Base-by-base conservation (phyloP, 1,284 basidiomycete species). In the Athelia sp. region DNA sequence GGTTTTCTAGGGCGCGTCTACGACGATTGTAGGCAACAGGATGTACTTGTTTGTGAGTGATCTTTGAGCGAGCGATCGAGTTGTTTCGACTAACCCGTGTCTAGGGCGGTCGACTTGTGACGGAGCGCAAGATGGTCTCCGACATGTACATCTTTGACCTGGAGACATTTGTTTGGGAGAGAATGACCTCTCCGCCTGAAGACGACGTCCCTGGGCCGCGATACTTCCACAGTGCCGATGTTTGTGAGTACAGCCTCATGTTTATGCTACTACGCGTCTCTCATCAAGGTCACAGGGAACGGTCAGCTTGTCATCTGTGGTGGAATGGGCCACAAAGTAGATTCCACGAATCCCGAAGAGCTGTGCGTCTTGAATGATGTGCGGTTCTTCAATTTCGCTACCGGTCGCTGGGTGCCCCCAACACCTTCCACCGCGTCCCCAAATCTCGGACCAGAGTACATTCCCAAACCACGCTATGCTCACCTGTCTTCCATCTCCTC, bases 171-270 rank as follows among this genome's bases (percentile, higher is more conserved):
- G 69, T 73, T 15, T 97, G 93, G 93, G 79, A 85, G 56, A 82
- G 74, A 60, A 65, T 93, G 4, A 66, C 71, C 2, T 76, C 82
- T n/a, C 75, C 70, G 47, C 70, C 76, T 0, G 84, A 87, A 46
- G 84, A 87, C 58, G 77, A 84, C 46, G 68, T 82, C 17, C 90
- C 92, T 0, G 76, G 81, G 46, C 79, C 90, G 31, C 80, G 92
- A 43, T 97, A 96, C 65, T 96, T 96, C 61, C 93, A 96, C 66
- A 92, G 90, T 52, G 84, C 92, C 22, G 93, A 97, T 67, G 72
- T 85, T 46, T 96, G 91, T 87, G 67, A 64, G 82, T 79, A 10
- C n/a, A n/a, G 18, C 42, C 31, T 14, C 9, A 46, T 32, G 15
- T 32, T 38, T 29, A n/a, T n/a, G 4, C 14, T 44, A 15, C 48